phyloP scores from a whole-genome alignment of 2,329 filamentous ascomycete species.

The Elsinoe australis region DNA sequence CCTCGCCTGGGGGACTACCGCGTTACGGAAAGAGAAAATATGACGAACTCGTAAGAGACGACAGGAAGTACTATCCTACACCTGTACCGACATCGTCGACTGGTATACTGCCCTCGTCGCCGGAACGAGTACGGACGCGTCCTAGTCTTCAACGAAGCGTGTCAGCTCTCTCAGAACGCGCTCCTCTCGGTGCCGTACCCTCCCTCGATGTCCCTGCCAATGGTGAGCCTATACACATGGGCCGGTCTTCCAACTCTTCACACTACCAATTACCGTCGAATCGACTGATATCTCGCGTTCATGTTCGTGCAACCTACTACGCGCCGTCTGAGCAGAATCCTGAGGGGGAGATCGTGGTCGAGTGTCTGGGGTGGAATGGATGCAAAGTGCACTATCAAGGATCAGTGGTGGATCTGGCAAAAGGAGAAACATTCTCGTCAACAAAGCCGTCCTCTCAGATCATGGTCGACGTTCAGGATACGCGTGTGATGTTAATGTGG shows the following conservation, averaged over 20 bases:
- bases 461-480: slow-evolving; percentile 91
- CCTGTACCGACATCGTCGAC: slow-evolving; percentile 91
- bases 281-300: slow-evolving; percentile 84
- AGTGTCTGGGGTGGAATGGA: slow-evolving; percentile 94
- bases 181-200: slow-evolving; percentile 76
- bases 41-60: slow-evolving; percentile 39
- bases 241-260: slow-evolving; percentile 89
- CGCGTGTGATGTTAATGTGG: slow-evolving; percentile 84
- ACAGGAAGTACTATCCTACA: slow-evolving; percentile 70
- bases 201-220: slow-evolving; percentile 70
- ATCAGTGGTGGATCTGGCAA: slow-evolving; percentile 73
- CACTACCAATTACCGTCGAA: slow-evolving; percentile 90
- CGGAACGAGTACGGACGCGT: slow-evolving; percentile 43
- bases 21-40: slow-evolving; percentile 61
- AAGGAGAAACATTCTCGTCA: slow-evolving; percentile 83
- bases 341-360: slow-evolving; percentile 72
- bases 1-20: slow-evolving; percentile 60
- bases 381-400: slow-evolving; percentile 87
- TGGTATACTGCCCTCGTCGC: slow-evolving; percentile 79
- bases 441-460: slow-evolving; percentile 83
- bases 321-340: slow-evolving; percentile 59
- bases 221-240: slow-evolving; percentile 78
- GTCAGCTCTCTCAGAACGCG: slow-evolving; percentile 65
- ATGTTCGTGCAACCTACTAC: slow-evolving; percentile 81
- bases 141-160: slow-evolving; percentile 52